Percentiles rank a stretch among this genome's conserved stretches.
phyloP scores from a whole-genome alignment of 176 grass and related monocot species.

The Alloteropsis semialata region DNA sequence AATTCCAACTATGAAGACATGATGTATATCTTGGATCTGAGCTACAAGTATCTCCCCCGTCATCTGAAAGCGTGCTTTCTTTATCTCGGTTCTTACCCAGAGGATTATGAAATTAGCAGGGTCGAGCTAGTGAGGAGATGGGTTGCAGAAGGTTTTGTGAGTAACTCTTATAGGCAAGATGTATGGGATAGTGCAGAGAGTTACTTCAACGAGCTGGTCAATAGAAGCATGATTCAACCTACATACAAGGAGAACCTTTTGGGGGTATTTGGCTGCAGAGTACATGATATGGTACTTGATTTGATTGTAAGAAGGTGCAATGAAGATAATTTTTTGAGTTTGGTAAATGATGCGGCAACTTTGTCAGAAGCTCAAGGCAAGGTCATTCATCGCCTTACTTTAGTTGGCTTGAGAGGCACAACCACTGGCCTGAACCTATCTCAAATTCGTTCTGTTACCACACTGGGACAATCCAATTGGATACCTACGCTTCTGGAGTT shows the following conservation, averaged over 20 bases:
- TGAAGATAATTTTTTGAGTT: constrained; percentile 37
- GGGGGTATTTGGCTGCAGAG: neutral
- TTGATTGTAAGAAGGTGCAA: neutral
- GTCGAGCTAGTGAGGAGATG: constrained; percentile 24
- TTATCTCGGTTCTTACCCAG: constrained; percentile 31
- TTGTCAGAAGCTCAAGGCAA: too few relatives aligned
- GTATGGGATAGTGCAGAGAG: neutral
- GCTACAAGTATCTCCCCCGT: constrained; percentile 32
- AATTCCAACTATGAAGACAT: constrained; percentile 11
- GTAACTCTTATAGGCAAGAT: neutral
- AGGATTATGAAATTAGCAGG: neutral
- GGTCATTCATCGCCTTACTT: too few relatives aligned
- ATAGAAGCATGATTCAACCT: constrained; percentile 35
- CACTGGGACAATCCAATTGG: neutral
- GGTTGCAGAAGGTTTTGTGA: constrained; percentile 47
- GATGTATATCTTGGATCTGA: constrained; percentile 14
- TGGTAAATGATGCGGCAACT: neutral
- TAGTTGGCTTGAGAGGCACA: too few relatives aligned
- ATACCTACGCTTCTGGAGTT: neutral
- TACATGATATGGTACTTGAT: constrained; percentile 37
- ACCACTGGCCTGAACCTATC: neutral
- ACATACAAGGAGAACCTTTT: neutral
- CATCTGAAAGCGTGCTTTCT: too few relatives aligned
- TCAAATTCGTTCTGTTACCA: neutral
- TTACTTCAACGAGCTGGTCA: constrained; percentile 29